These are phyloP conservation scores for Entomortierella beljakovae DNA, from an alignment of 192 early-diverging fungal genomes.

Conservation along the genomic window DNA sequence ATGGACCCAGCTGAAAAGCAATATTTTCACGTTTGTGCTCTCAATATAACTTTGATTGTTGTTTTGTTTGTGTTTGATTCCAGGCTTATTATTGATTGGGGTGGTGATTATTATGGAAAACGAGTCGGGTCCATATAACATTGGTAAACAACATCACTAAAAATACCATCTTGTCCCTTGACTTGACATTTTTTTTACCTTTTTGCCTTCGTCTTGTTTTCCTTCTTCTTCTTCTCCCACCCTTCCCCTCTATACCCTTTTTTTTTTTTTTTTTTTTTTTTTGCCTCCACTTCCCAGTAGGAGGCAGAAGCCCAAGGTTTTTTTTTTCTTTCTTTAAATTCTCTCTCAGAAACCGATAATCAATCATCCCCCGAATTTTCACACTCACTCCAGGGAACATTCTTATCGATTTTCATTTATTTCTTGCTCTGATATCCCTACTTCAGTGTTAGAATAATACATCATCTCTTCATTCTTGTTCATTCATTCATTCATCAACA, in stretches of 20 bases:
- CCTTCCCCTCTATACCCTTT: not conserved
- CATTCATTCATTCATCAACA: too few species aligned
- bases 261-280: not conserved
- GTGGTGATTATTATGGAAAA: too few species aligned
- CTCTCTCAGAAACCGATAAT: not conserved
- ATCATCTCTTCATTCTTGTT: too few species aligned
- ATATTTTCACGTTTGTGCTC: too few species aligned
- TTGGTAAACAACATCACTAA: too few species aligned
- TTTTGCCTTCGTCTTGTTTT: not conserved
- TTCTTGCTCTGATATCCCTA: not conserved
- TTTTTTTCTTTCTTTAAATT: not conserved
- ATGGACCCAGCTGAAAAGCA: too few species aligned
- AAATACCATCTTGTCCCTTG: not conserved
- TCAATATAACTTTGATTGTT: too few species aligned
- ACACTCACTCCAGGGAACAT: not conserved
- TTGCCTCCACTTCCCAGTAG: not conserved
- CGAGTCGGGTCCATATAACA: too few species aligned
- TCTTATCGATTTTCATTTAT: not conserved
- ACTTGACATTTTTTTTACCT: not conserved
- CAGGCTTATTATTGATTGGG: too few species aligned
- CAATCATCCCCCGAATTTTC: not conserved
- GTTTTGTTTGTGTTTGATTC: too few species aligned
- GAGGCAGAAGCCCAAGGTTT: not conserved
- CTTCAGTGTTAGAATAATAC: too few species aligned
- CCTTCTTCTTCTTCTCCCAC: slow-evolving; percentile 5